Base-by-base conservation (phyloP, 371 early-diverging fungal genomes). In the Syncephalastrum racemosum region DNA sequence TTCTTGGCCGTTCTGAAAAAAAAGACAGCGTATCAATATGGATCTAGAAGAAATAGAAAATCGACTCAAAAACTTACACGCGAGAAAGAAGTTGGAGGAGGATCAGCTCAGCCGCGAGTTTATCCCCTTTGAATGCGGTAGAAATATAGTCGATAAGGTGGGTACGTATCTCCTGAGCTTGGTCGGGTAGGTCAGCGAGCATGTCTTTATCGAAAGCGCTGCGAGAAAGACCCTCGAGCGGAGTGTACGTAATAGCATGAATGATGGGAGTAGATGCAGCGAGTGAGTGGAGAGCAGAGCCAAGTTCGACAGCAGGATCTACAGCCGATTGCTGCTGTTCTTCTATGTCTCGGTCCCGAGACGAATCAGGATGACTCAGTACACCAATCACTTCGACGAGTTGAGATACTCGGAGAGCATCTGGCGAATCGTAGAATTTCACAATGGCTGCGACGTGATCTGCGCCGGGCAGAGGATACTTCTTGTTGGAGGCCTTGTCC, bases 321-420 rank as follows among this genome's bases (percentile, higher is more conserved):
- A 31, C 36, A 31, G 36, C 36, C 36, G 36, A 31, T 8, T 31
- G 36, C 36, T 31, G 36, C 10, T 31, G 36, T 31, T 20, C 16
- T 43, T 39, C 52, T 7, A 18, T 42, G 13, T 39, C 45, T 8
- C 25, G 25, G 13, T 46, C 40, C 8, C 14, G 19, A 1, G 4
- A 60, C n/a, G 27, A 60, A 15, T 50, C 31, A 14, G 36, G 54
- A 10, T 61, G 54, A 6, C 74, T 76, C 16, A 77, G 52, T 15
- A 85, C 72, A 24, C 83, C 87, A 43, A 87, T 73, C 14, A 87
- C 68, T 46, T 87, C 85, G 14, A 87, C 64, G 49, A 78, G 62
- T 40, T 85, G 84, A 0, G 82, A 72, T 1, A 87, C 85, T 27
- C 71, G 73, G 20, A 84, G 50, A 7, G 62, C 47, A 7, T 75